Conservation (phyloP, 2,329 filamentous ascomycete species). For the Geosmithia flava region DNA sequence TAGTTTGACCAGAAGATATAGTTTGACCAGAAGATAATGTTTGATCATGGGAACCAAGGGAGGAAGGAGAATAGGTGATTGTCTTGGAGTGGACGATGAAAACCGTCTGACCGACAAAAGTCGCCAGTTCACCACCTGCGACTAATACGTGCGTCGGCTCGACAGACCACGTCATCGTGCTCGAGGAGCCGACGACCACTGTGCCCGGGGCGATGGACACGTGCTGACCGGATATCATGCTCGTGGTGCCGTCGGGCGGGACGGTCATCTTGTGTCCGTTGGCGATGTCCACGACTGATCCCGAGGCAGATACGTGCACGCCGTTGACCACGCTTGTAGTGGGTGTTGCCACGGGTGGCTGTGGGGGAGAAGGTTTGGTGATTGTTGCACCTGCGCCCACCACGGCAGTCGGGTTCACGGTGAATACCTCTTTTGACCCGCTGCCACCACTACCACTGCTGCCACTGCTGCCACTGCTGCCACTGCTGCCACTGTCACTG, state of each 20-base stretch:
- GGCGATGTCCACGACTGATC: slow-evolving; percentile 26
- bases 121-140: slow-evolving; percentile 33
- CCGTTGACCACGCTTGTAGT: slow-evolving; percentile 24
- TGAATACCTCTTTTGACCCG: slow-evolving; percentile 17
- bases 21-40: too few species aligned
- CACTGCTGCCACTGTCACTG: too few species aligned
- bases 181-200: slow-evolving; percentile 7
- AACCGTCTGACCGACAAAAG: slow-evolving; percentile 25
- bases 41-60: too few species aligned
- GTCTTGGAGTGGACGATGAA: slow-evolving; percentile 28
- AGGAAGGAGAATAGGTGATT: slow-evolving; percentile 23
- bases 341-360: slow-evolving; percentile 13
- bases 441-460: too few species aligned
- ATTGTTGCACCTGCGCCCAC: slow-evolving; percentile 31
- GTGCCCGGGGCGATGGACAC: slow-evolving; percentile 22
- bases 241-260: slow-evolving; percentile 19
- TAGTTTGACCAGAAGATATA: too few species aligned
- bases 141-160: slow-evolving; percentile 28
- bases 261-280: slow-evolving; percentile 27
- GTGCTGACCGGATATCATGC: slow-evolving; percentile 16
- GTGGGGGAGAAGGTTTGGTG: slow-evolving; percentile 20
- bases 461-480: too few species aligned
- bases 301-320: slow-evolving; percentile 26
- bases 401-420: slow-evolving; percentile 32
- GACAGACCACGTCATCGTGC: slow-evolving; percentile 1